Base-by-base conservation (phyloP, 371 early-diverging fungal genomes). In the Circinella umbellata region DNA sequence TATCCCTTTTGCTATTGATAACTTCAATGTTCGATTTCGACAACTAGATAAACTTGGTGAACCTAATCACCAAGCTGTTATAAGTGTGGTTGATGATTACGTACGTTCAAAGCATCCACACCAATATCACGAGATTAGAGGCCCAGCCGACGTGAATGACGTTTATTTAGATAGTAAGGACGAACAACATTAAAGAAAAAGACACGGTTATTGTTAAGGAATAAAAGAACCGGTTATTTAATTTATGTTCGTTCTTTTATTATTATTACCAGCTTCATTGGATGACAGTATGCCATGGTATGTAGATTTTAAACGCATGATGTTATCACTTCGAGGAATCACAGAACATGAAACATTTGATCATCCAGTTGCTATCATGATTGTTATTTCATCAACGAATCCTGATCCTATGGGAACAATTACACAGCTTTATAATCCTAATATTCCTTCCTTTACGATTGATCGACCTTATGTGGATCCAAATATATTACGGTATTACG, bases 311-410 rank as follows among this genome's bases (percentile, higher is more conserved):
- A 84, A 93, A 46, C 81, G 91, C 47, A 76, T 87, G 34, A 81
- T 94, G 64, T 83, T 93, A 18, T 81, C 85, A 39, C 76, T 85
- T 17, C 83, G 88, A 64, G 93, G 91, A 4, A 85, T 90, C 9
- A 86, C 93, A 0, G 96, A 96, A 69, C 95, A 97, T 70, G 96
- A 97, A 72, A 90, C 96, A 6, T 97, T 98, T 75, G 93, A 94
- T 66, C 97, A 97, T 73, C 98, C 98, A 3, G 92, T 97, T 1
- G 95, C 95, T 9, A 87, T 84, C 55, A 70, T 97, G 57, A 81
- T 93, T 60, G 94, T 91, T 10, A 89, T 92, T 14, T 93, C 96
- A 0, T 91, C 95, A 1, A 71, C 88, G 1, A 88, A 93, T 53
- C 82, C 90, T 0, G 94, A 96, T 70, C 96, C 96, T 1, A 81